Conservation (phyloP, 257 asterid species). For the Gynochthodes officinalis region DNA sequence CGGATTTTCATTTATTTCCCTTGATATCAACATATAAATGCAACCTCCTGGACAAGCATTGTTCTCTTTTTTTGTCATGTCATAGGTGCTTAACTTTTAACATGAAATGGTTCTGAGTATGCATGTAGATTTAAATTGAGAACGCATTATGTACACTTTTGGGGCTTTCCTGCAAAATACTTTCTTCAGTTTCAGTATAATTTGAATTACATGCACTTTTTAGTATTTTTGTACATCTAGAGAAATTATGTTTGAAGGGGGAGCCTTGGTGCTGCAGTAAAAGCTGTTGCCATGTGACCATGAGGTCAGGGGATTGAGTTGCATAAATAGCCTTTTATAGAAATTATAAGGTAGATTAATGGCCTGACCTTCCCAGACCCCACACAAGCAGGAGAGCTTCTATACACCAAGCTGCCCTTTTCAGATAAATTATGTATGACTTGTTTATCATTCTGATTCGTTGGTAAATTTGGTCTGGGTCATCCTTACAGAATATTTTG, state of each 20-base stretch:
- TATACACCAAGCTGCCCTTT: too few relatives aligned
- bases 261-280: too few relatives aligned
- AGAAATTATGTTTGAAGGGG: neutral
- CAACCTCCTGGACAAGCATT: neutral
- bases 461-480: neutral
- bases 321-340: too few relatives aligned
- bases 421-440: neutral
- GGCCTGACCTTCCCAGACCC: too few relatives aligned
- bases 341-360: too few relatives aligned
- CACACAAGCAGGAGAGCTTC: too few relatives aligned
- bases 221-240: neutral
- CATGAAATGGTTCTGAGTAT: neutral
- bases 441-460: neutral
- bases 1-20: neutral
- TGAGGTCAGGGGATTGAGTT: too few relatives aligned
- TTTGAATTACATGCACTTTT: neutral
- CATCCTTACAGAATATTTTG: neutral
- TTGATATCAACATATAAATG: neutral
- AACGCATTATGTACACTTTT: neutral
- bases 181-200: neutral
- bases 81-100: neutral
- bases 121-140: slow-evolving; percentile 1
- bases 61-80: slow-evolving; percentile 1
- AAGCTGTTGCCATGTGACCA: too few relatives aligned
- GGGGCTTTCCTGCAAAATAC: neutral